Base-by-base conservation (phyloP, 805 yeast genomes). In the Kluyveromyces wickerhamii region DNA sequence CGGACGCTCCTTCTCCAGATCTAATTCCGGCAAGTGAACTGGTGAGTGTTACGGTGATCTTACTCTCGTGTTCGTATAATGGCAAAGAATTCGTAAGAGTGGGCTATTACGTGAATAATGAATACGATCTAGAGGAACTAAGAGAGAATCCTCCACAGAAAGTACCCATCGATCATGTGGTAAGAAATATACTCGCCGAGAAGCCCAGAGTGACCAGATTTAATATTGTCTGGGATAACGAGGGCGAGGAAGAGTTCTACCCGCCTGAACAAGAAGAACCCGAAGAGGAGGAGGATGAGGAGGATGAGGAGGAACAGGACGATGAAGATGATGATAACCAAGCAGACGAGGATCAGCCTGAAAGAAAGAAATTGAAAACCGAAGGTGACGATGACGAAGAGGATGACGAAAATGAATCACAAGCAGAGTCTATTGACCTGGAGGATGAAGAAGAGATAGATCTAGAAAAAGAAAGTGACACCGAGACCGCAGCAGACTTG, bases 121-220 rank as follows among this genome's bases (percentile, higher is more conserved):
- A 92, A 53, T 92, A 92, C 51, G 96, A 89, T 52, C 69, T 79
- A 11, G 97, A 89, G 54, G 97, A 92, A 49, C 62, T 92, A 49
- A 71, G 96, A 38, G 95, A 87, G 52, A 85, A 83, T 44, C 96
- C 96, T 1, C 97, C 97, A 2, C 74, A 79, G 2, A 85, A 87
- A 53, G 96, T 89, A 1, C 95, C 85, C 51, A 87, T 89, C 4
- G 95, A 86, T 38, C 92, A 83, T 51, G 95, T 92, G 26, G 94
- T 85, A 19, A 74, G 99, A 52, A 92, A 89, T 59, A 83, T 92
- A 23, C 66, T 92, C 38, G 97, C 97, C 4, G 97, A 92, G 56
- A 92, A 92, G 63, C 99, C 99, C 27, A 71, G 97, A 47, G 98
- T 92, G 26, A 92, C 99, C 5, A 69, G 96, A 44, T 92, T 92